Conservation (phyloP, 495 filamentous ascomycete species). For the Hyaloscypha finlandica region DNA sequence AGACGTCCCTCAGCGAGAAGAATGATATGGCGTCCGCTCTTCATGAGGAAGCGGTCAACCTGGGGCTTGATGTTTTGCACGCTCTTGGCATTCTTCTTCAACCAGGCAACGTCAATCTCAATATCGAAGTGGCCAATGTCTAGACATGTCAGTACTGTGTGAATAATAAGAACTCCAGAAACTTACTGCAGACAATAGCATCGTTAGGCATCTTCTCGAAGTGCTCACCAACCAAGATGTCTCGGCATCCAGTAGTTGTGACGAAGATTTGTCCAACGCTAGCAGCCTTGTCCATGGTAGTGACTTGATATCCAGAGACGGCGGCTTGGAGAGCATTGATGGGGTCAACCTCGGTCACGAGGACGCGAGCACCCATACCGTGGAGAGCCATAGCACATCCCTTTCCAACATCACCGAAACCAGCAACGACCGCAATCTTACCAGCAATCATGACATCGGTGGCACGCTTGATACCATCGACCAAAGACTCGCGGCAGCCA, state of each 20-base stretch:
- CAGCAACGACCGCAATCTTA: slow-evolving; percentile 95
- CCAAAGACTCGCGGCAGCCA: slow-evolving; percentile 97
- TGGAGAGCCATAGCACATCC: slow-evolving; percentile 94
- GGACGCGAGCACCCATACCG: slow-evolving; percentile 94
- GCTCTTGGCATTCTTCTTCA: slow-evolving; percentile 90
- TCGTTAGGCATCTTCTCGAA: slow-evolving; percentile 98
- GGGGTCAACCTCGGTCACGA: slow-evolving; percentile 96
- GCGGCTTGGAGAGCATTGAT: slow-evolving; percentile 99
- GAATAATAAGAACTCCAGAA: background rate
- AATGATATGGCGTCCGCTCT: slow-evolving; percentile 94
- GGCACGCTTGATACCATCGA: slow-evolving; percentile 99
- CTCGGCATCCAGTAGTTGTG: slow-evolving; percentile 98
- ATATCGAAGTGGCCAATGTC: slow-evolving; percentile 99
- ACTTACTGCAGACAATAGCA: slow-evolving; percentile 97
- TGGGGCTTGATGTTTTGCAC: slow-evolving; percentile 99
- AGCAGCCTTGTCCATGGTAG: slow-evolving; percentile 93
- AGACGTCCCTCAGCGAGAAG: slow-evolving; percentile 97
- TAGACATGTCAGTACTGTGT: slow-evolving; percentile 36
- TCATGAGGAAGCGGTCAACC: slow-evolving; percentile 96
- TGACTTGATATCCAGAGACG: slow-evolving; percentile 94
- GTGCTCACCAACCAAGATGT: slow-evolving; percentile 89
- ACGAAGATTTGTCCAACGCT: slow-evolving; percentile 93
- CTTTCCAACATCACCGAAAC: slow-evolving; percentile 99
- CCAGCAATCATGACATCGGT: slow-evolving; percentile 99
- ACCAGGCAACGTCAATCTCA: slow-evolving; percentile 99